Evolutionary conservation across 225 moss, liverwort and hornwort genomes (phyloP).

Genomic region (Rhytidiadelphus loreus): DNA sequence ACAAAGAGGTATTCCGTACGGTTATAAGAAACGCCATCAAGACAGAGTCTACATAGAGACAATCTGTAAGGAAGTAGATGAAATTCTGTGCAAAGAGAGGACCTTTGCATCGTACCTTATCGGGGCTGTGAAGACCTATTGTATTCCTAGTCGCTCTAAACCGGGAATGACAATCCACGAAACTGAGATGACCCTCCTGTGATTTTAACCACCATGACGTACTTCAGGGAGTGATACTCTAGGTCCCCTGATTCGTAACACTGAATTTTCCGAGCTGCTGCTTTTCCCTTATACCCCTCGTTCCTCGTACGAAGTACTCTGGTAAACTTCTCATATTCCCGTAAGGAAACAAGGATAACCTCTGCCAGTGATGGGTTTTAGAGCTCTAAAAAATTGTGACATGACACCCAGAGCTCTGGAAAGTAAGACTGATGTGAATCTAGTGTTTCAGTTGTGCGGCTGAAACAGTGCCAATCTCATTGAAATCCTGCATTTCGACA

Average conservation of each 20-base stretch:
- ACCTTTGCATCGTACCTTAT: neutral
- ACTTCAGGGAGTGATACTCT: neutral
- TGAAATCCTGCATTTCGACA: neutral
- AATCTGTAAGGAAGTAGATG: neutral
- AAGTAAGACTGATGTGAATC: neutral
- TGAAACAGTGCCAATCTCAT: neutral
- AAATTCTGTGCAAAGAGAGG: neutral
- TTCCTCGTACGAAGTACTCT: neutral
- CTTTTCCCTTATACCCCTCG: neutral
- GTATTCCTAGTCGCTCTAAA: neutral
- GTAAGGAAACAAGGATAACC: neutral
- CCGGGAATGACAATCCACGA: neutral
- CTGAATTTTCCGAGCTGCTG: neutral
- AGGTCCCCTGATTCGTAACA: neutral
- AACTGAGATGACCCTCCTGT: neutral
- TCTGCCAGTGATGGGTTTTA: neutral
- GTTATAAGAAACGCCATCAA: fast-evolving
- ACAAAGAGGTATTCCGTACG: neutral
- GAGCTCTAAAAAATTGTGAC: neutral
- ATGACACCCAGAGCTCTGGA: neutral
- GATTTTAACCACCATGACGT: neutral
- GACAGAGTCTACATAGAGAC: neutral
- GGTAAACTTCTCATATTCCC: neutral
- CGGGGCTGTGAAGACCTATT: neutral
- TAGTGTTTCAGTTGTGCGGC: neutral